Conservation (phyloP, 2,329 filamentous ascomycete genomes). For the Helotiales sp. region DNA sequence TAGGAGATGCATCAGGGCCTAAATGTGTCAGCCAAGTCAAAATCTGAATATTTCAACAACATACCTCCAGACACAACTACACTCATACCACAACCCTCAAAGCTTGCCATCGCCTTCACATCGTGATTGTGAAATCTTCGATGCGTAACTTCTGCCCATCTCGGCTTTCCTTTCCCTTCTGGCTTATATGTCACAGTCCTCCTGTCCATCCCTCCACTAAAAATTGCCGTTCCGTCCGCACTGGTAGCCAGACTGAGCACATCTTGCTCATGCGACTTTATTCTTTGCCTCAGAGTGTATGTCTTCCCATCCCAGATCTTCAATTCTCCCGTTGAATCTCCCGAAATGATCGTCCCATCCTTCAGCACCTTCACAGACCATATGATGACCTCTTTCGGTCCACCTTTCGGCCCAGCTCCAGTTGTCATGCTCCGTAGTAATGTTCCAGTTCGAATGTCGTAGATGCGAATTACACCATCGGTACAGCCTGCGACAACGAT, state of each 20-base stretch:
- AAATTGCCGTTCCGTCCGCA: slow-evolving; percentile 77
- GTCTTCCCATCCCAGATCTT: slow-evolving; percentile 94
- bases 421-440: slow-evolving; percentile 83
- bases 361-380: slow-evolving; percentile 92
- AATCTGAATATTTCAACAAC: slow-evolving; percentile 35
- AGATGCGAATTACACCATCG: slow-evolving; percentile 93
- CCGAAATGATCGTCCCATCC: slow-evolving; percentile 89
- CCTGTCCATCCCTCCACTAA: slow-evolving; percentile 92
- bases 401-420: slow-evolving; percentile 76
- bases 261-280: slow-evolving; percentile 88
- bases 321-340: slow-evolving; percentile 92
- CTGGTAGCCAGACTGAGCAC: slow-evolving; percentile 86
- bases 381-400: slow-evolving; percentile 83
- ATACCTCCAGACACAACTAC: slow-evolving; percentile 89
- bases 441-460: slow-evolving; percentile 80
- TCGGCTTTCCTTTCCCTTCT: slow-evolving; percentile 60
- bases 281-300: slow-evolving; percentile 83
- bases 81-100: slow-evolving; percentile 82
- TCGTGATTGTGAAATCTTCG: slow-evolving; percentile 90
- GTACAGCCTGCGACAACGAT: slow-evolving; percentile 89
- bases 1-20: slow-evolving; percentile 86
- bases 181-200: slow-evolving; percentile 83
- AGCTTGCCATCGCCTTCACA: slow-evolving; percentile 91
- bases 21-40: slow-evolving; percentile 41
- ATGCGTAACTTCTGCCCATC: slow-evolving; percentile 88